These are phyloP conservation scores for Apiospora pterosperma DNA, from an alignment of 2,329 filamentous ascomycete genomes.

Conservation along the genomic window DNA sequence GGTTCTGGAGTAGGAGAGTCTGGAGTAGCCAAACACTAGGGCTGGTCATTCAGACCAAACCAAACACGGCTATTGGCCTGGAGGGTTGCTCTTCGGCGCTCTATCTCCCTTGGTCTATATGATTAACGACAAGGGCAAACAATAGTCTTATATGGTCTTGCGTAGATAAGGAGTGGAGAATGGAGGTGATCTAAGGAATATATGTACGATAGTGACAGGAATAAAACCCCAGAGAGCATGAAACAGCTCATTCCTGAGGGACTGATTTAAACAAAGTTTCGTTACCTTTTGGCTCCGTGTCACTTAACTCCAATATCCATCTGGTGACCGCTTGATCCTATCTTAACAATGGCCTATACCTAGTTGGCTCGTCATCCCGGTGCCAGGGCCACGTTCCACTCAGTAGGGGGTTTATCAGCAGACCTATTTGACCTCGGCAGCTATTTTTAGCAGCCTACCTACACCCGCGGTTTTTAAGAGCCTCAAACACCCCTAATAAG, in stretches of 20 bases:
- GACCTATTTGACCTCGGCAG: no score
- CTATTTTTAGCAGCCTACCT: no score
- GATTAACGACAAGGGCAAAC: not conserved
- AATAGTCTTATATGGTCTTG: not conserved
- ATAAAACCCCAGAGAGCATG: not conserved
- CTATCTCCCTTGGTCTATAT: not conserved
- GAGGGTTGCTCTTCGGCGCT: not conserved
- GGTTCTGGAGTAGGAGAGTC: not conserved
- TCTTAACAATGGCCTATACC: no score
- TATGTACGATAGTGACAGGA: not conserved
- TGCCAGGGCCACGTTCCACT: no score
- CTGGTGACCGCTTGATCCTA: not conserved
- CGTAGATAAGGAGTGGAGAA: not conserved
- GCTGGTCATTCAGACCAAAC: not conserved
- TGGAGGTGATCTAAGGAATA: not conserved
- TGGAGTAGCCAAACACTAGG: not conserved
- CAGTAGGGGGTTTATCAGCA: no score
- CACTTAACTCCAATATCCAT: not conserved
- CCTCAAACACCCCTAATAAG: no score
- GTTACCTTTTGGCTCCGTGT: not conserved
- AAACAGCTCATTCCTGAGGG: not conserved
- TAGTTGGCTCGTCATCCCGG: no score
- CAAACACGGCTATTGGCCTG: not conserved
- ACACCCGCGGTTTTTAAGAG: no score
- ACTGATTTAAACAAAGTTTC: not conserved